Conservation (phyloP, 805 yeast species). For the Kuraishia floccosa region DNA sequence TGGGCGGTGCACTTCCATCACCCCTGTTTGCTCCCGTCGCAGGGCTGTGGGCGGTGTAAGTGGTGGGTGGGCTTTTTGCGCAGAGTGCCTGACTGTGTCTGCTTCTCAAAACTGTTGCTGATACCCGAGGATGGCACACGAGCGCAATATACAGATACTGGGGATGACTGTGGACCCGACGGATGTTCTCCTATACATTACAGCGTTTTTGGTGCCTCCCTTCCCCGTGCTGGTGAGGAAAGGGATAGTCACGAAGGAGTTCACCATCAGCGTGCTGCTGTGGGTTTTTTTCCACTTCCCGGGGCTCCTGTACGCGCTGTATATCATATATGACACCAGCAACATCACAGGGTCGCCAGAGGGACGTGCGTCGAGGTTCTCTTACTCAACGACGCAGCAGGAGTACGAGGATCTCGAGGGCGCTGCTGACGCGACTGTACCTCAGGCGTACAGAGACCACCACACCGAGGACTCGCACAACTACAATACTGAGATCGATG, state of each 20-base stretch:
- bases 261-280: constrained; percentile 27
- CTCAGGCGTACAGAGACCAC: not conserved
- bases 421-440: not conserved
- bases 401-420: constrained; percentile 3
- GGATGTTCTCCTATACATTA: constrained; percentile 46
- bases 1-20: no score
- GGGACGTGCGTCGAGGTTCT: constrained; percentile 8
- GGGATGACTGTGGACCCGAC: constrained; percentile 12
- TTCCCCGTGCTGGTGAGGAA: constrained; percentile 58
- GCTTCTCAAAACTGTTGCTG: no score
- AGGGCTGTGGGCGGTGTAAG: no score
- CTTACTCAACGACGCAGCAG: not conserved
- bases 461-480: not conserved
- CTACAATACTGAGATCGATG: constrained; percentile 1
- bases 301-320: constrained; percentile 38
- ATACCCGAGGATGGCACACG: no score
- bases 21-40: no score
- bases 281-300: constrained; percentile 36
- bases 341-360: constrained; percentile 11
- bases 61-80: no score
- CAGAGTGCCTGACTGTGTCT: no score
- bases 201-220: constrained; percentile 64
- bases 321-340: constrained; percentile 23
- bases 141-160: no score
- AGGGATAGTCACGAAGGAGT: constrained; percentile 48